Evolutionary conservation across 2,329 filamentous ascomycete genomes (phyloP).

Genomic region (Immersiporthe knoxdaviesiana): DNA sequence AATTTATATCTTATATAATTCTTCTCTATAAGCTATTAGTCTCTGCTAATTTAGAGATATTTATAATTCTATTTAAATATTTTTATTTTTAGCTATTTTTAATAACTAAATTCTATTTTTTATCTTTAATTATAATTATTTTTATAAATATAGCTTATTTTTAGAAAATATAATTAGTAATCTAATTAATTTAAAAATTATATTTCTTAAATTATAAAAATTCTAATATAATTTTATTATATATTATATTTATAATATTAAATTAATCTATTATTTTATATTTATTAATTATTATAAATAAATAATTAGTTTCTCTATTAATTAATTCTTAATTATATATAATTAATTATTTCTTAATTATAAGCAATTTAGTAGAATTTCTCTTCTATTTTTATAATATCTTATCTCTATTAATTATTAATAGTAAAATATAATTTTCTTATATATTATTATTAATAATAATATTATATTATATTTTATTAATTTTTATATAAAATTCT

Average conservation of each 20-base stretch:
- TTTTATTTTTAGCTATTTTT: neutral
- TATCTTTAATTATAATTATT: neutral
- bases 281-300: neutral
- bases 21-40: slow-evolving; percentile 2
- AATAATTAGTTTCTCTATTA: neutral
- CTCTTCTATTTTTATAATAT: neutral
- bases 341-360: neutral
- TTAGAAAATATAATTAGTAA: neutral
- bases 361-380: neutral
- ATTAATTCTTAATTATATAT: neutral
- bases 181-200: neutral
- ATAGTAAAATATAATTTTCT: neutral
- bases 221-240: neutral
- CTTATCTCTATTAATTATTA: slow-evolving; percentile 21
- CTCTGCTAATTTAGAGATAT: neutral
- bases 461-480: neutral
- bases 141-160: too few species aligned
- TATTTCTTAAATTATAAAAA: neutral
- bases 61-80: neutral
- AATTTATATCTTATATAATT: neutral
- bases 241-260: neutral
- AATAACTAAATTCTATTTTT: neutral
- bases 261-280: too few species aligned
- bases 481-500: neutral
- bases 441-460: neutral